Percentiles rank a stretch among this genome's conserved stretches.
These are phyloP conservation scores for Coemansia pectinata DNA, from an alignment of 192 early-diverging fungal species.

Conservation along the genomic window DNA sequence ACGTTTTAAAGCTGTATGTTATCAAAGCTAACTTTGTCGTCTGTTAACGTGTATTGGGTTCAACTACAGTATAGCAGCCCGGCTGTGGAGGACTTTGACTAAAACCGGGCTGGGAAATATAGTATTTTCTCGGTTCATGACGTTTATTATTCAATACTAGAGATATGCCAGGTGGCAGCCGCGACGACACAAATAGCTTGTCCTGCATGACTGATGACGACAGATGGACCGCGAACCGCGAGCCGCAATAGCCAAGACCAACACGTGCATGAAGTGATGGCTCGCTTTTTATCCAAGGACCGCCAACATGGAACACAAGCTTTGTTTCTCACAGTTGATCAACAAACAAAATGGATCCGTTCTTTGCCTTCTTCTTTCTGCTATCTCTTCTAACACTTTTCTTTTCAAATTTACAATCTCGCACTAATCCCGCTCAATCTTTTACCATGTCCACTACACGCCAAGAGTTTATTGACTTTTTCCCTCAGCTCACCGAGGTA, in stretches of 20 bases:
- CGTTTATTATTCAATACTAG: too few relatives aligned
- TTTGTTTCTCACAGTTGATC: not conserved
- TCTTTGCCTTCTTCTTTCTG: not conserved
- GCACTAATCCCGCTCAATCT: not conserved
- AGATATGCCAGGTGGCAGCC: too few relatives aligned
- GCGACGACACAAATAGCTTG: too few relatives aligned
- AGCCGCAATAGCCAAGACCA: not conserved
- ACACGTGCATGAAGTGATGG: not conserved
- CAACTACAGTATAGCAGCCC: too few relatives aligned
- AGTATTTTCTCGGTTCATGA: too few relatives aligned
- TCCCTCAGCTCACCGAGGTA: slow-evolving; percentile 72
- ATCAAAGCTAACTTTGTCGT: too few relatives aligned
- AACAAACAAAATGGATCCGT: not conserved
- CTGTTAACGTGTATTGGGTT: too few relatives aligned
- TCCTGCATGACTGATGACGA: not conserved
- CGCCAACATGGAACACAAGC: not conserved
- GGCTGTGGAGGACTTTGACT: too few relatives aligned
- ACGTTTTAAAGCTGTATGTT: not conserved
- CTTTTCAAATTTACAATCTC: slow-evolving; percentile 3
- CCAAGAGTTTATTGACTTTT: slow-evolving; percentile 72
- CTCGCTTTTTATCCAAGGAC: not conserved
- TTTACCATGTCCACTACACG: slow-evolving; percentile 35
- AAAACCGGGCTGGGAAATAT: too few relatives aligned
- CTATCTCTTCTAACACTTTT: not conserved
- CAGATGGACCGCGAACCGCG: not conserved